Base-by-base conservation (phyloP, 83 land plant species). In the Diphasiastrum complanatum region DNA sequence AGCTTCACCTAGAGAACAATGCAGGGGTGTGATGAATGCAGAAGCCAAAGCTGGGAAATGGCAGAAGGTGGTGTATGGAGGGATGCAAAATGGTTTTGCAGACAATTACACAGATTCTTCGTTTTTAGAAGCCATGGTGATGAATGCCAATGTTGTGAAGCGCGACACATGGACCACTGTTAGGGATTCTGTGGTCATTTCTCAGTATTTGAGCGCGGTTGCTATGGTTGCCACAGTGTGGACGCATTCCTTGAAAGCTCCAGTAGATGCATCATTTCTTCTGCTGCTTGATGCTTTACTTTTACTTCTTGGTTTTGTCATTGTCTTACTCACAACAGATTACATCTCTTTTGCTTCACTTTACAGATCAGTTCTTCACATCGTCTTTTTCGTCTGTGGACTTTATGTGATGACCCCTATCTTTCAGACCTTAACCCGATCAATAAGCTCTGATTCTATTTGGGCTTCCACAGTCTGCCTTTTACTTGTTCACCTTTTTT, bases 361-460 rank as follows among this genome's bases (percentile, higher is more conserved):
- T 11, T 56, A 43, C 3, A 75, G 64, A 19, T 85, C 79, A 38
- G 43, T 74, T 22, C 66, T 83, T 5, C 78, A 92, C 26, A 73
- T 89, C 29, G 63, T 74, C 29, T 85, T 74, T 36, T 92, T 92
- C 32, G 88, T 80, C 12, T 68, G 86, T 69, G 96, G 91, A 0
- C 62, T 92, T 34, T 92, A 79, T 45, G 72, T 89, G 14, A 56
- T 92, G 54, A 79, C 98, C 37, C 98, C 98, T 5, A 67, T 92
- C 19, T 88, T 89, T 48, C 84, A 85, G 37, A 92, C 98, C 16
- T 72, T 92, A 5, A 92, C 98, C 8, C 71, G 83, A 31, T 85
- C 98, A 28, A 88, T 92, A 51, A 85, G 91, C 66, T 92, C 98
- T 23, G 98, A 92, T 63, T 85, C 98, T 52, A 92, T 92, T 18